phyloP scores from a whole-genome alignment of 2,329 filamentous ascomycete species.

The Aureobasidium sp. region DNA sequence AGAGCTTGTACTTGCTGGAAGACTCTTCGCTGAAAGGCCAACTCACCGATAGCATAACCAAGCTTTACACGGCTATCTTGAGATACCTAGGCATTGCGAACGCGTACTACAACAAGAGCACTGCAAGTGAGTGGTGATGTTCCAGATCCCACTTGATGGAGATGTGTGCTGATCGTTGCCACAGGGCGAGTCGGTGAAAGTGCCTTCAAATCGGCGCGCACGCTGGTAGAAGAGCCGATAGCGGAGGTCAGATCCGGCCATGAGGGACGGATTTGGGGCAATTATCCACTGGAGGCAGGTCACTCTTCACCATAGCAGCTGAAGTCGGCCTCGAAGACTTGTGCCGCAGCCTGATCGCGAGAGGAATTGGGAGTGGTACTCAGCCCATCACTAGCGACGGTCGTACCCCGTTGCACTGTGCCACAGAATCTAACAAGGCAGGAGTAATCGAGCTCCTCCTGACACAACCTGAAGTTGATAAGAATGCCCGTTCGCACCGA shows the following conservation, averaged over 20 bases:
- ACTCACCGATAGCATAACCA: background rate
- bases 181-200: background rate
- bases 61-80: background rate
- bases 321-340: background rate
- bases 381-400: background rate
- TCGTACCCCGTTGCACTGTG: background rate
- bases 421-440: background rate
- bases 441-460: background rate
- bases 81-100: background rate
- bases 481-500: background rate
- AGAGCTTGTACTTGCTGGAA: background rate
- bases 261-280: background rate
- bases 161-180: background rate
- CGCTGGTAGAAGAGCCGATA: background rate
- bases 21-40: background rate
- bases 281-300: background rate
- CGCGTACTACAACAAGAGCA: background rate
- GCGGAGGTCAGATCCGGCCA: background rate
- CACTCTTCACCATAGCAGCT: background rate
- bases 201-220: background rate
- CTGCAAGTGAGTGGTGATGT: background rate
- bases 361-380: background rate
- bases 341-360: background rate
- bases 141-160: background rate
- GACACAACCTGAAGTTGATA: background rate